Evolutionary conservation across 176 grass and related monocot species (phyloP).

Genomic region (Rhynchospora tenuis): DNA sequence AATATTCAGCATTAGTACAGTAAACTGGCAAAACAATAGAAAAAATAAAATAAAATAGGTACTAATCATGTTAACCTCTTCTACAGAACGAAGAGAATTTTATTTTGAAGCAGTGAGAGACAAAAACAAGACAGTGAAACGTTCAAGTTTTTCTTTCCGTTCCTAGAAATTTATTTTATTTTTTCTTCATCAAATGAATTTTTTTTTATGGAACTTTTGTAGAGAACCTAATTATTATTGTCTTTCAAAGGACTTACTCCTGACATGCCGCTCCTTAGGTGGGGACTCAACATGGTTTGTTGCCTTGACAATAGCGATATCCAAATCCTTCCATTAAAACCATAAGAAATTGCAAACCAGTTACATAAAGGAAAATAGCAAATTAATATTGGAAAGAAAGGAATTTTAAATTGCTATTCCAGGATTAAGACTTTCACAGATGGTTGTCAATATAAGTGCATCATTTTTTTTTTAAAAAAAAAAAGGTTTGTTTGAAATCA

Average conservation of each 20-base stretch:
- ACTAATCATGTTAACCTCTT: not conserved
- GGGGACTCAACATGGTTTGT: slow-evolving; percentile 92
- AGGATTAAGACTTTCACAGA: not conserved
- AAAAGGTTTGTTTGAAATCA: too few relatives aligned
- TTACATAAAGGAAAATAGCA: not conserved
- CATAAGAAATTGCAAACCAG: not conserved
- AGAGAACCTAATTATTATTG: not conserved
- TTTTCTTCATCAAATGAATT: not conserved
- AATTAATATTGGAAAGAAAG: not conserved
- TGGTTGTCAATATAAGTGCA: too few relatives aligned
- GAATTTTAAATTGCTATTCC: not conserved
- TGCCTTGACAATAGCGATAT: slow-evolving; percentile 93
- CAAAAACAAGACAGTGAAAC: not conserved
- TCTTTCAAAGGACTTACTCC: slow-evolving; percentile 57
- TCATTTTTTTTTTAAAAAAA: too few relatives aligned
- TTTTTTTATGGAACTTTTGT: not conserved
- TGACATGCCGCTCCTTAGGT: slow-evolving; percentile 82
- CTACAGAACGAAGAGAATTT: not conserved
- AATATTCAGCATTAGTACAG: not conserved
- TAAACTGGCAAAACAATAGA: not conserved
- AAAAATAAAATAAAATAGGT: not conserved
- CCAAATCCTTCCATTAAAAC: slow-evolving; percentile 59
- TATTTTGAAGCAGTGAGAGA: not conserved
- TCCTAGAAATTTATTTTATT: not conserved
- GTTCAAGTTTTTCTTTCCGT: not conserved